phyloP scores from a whole-genome alignment of 768 basidiomycete genomes.

The Russula virescens region DNA sequence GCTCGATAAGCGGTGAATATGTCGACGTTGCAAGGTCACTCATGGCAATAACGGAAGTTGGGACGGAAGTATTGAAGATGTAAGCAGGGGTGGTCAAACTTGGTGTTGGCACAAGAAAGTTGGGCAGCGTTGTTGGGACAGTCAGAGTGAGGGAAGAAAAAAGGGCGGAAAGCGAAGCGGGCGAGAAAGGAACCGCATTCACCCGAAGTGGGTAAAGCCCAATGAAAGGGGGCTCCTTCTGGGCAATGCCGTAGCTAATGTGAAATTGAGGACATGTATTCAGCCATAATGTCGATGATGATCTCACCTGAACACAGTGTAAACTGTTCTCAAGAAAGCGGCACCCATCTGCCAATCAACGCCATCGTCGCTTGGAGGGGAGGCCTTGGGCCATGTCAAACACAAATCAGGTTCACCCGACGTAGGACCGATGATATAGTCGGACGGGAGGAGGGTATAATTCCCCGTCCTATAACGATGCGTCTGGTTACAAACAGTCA shows the following conservation, averaged over 20 bases:
- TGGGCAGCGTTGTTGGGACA: constrained; percentile 63
- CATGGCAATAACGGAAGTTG: constrained; percentile 38
- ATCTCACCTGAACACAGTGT: constrained; percentile 66
- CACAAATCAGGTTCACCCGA: constrained; percentile 60
- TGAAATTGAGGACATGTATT: neutral
- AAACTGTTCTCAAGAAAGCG: constrained; percentile 69
- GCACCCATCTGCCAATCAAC: constrained; percentile 79
- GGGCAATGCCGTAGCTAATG: constrained; percentile 64
- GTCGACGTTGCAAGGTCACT: constrained; percentile 68
- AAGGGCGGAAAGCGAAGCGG: constrained; percentile 42
- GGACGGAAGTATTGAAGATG: constrained; percentile 60
- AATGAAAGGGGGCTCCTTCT: constrained; percentile 68
- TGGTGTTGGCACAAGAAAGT: constrained; percentile 62
- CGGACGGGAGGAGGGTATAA: constrained; percentile 65
- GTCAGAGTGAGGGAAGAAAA: constrained; percentile 60
- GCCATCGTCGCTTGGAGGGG: constrained; percentile 61
- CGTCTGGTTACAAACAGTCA: neutral
- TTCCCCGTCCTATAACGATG: constrained; percentile 35
- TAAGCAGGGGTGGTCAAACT: constrained; percentile 59
- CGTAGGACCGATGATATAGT: constrained; percentile 71
- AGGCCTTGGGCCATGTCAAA: constrained; percentile 67
- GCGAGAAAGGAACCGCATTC: constrained; percentile 39
- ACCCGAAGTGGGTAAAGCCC: constrained; percentile 58
- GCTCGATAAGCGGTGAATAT: constrained; percentile 50
- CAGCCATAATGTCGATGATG: neutral